These are phyloP conservation scores for Sphaceloma murrayae DNA, from an alignment of 2,329 filamentous ascomycete genomes.

Conservation along the genomic window DNA sequence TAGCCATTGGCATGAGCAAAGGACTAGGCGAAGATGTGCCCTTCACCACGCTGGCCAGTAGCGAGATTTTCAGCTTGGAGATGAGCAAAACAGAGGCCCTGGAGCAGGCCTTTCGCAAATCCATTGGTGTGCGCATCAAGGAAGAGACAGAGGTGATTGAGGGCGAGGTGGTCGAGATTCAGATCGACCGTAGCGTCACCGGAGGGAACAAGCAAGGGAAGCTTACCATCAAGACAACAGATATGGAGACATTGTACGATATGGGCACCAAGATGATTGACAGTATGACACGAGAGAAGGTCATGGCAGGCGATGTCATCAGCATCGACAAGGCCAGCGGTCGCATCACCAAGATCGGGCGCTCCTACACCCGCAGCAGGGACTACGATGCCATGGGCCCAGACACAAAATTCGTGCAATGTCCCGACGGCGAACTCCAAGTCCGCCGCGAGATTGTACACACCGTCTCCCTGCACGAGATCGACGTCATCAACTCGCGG, in stretches of 20 bases:
- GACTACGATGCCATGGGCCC: slow-evolving; percentile 99
- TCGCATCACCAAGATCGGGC: slow-evolving; percentile 93
- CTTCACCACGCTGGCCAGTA: slow-evolving; percentile 90
- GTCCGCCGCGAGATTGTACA: slow-evolving; percentile 95
- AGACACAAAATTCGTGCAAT: slow-evolving; percentile 96
- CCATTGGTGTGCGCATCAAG: slow-evolving; percentile 94
- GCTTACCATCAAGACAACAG: slow-evolving; percentile 97
- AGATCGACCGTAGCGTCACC: slow-evolving; percentile 93
- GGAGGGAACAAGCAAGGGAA: slow-evolving; percentile 97
- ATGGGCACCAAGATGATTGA: slow-evolving; percentile 99
- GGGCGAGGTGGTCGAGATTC: slow-evolving; percentile 96
- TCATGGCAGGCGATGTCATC: slow-evolving; percentile 97
- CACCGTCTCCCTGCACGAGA: slow-evolving; percentile 94
- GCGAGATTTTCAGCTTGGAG: slow-evolving; percentile 96
- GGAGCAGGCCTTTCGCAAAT: slow-evolving; percentile 97
- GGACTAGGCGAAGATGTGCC: slow-evolving; percentile 88
- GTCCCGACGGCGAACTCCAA: slow-evolving; percentile 92
- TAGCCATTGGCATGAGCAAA: slow-evolving; percentile 98
- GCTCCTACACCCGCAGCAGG: slow-evolving; percentile 86
- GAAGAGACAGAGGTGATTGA: slow-evolving; percentile 99
- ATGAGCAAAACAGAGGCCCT: slow-evolving; percentile 99
- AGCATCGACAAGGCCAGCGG: slow-evolving; percentile 97
- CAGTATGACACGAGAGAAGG: slow-evolving; percentile 97
- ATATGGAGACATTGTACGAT: slow-evolving; percentile 99
- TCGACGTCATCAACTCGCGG: slow-evolving; percentile 97